phyloP scores from a whole-genome alignment of 2,329 filamentous ascomycete genomes.

The Fusarium mundagurra region DNA sequence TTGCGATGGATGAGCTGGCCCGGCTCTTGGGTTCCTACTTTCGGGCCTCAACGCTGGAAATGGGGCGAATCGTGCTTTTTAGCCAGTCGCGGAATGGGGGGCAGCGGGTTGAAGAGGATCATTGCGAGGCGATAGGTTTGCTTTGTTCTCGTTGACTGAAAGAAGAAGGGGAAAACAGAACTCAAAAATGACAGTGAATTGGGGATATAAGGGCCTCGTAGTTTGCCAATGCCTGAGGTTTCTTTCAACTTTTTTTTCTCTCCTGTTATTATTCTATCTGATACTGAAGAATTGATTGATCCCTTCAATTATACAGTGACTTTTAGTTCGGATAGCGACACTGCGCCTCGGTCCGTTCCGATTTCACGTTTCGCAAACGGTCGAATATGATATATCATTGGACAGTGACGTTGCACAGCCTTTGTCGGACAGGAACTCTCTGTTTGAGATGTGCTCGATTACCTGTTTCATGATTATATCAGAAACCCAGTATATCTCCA shows the following conservation, averaged over 20 bases:
- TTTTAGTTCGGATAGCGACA: constrained; percentile 10
- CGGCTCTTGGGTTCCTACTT: constrained; percentile 14
- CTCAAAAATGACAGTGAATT: constrained; percentile 26
- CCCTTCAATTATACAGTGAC: background rate
- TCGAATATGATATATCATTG: constrained; percentile 17
- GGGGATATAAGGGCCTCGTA: constrained; percentile 29
- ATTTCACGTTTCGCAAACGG: constrained; percentile 24
- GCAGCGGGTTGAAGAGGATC: constrained; percentile 28
- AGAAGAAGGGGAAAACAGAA: constrained; percentile 17
- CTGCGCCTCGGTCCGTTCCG: constrained; percentile 39
- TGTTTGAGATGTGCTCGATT: constrained; percentile 1
- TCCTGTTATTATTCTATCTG: background rate
- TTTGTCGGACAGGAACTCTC: background rate
- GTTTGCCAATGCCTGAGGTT: constrained; percentile 35
- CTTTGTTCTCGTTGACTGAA: constrained; percentile 22
- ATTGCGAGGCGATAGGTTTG: constrained; percentile 29
- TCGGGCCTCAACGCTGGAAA: constrained; percentile 37
- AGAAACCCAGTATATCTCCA: background rate
- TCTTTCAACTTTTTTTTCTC: background rate
- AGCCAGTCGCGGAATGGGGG: constrained; percentile 34
- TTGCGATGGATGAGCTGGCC: constrained; percentile 30
- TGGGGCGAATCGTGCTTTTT: constrained; percentile 23
- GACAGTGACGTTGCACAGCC: constrained; percentile 29
- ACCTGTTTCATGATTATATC: constrained; percentile 1
- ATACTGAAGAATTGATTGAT: background rate